Percentiles rank a stretch among this genome's conserved stretches.
These are phyloP conservation scores for Chalciporus piperatus DNA, from an alignment of 768 basidiomycete species.

Conservation along the genomic window DNA sequence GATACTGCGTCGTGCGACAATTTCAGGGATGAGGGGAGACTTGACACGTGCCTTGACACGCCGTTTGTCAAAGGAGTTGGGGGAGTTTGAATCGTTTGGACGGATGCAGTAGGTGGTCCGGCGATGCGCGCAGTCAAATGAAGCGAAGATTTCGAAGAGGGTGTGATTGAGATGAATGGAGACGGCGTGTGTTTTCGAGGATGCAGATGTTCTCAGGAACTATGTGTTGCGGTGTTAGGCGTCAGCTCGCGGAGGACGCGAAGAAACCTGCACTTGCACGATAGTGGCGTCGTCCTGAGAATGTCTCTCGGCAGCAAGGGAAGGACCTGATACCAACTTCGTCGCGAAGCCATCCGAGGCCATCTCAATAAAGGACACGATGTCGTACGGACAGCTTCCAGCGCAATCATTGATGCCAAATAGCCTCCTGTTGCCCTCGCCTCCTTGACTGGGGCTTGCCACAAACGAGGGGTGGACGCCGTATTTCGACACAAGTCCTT, in stretches of 20 bases:
- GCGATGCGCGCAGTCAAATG: slow-evolving; percentile 56
- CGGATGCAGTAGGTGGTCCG: slow-evolving; percentile 84
- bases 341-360: slow-evolving; percentile 71
- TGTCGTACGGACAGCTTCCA: too few species aligned
- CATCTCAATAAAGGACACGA: slow-evolving; percentile 29
- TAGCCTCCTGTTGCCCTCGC: slow-evolving; percentile 35
- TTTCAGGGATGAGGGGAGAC: too few species aligned
- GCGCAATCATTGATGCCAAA: too few species aligned
- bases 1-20: slow-evolving; percentile 55
- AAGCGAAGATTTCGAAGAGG: slow-evolving; percentile 65
- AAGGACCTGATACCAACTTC: slow-evolving; percentile 83
- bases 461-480: too few species aligned
- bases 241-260: slow-evolving; percentile 72
- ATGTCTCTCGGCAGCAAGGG: slow-evolving; percentile 78
- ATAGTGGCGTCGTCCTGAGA: slow-evolving; percentile 72
- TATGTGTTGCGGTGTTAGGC: slow-evolving; percentile 40
- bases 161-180: too few species aligned
- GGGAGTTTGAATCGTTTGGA: slow-evolving; percentile 83
- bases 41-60: slow-evolving; percentile 81
- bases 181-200: slow-evolving; percentile 72
- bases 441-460: too few species aligned
- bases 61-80: slow-evolving; percentile 90
- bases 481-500: too few species aligned
- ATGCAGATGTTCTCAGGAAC: slow-evolving; percentile 59
- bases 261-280: slow-evolving; percentile 85